Evolutionary conservation across 2,329 filamentous ascomycete species (phyloP), one percentile per base, ranked within the genome.

Genomic region (Arthrobotrys sphaeroides): DNA sequence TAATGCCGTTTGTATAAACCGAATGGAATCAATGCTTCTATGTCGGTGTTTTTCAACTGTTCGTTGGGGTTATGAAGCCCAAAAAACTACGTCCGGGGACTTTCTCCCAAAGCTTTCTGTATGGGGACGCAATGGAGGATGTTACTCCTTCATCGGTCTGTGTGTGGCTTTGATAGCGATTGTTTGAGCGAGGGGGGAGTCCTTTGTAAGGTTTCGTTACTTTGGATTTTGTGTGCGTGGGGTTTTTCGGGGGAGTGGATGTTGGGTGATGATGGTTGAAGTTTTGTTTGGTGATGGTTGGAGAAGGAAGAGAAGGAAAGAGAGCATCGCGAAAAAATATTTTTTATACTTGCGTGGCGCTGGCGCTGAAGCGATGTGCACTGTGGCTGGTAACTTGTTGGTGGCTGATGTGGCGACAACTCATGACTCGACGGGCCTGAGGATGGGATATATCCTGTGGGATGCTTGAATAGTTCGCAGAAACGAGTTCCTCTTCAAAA

Each of bases 31-130:
- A 87, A 93, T 55, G 93, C 94, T 96, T 96, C 90, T 97, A 94
- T 96, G 94, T 93, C 94, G 94, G 93, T 92, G 94, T 93, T 92
- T 97, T 96, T 96, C 93, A 92, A 93, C 94, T 88, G 83, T 84
- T 82, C 83, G 22, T 83, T 85, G 86, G 80, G 81, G 82, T n/a
- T n/a, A n/a, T n/a, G n/a, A n/a, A n/a, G n/a, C n/a, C n/a, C n/a
- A 74, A 80, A 82, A 83, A 61, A 66, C 26, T 64, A 69, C 64
- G 94, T 97, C 94, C 94, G 94, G 94, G 94, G 94, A 98, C 94
- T 98, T 98, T 98, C 94, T 97, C 94, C 94, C 93, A 95, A 97
- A 97, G 94, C 94, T 82, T 80, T 78, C 79, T 82, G 61, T 83
- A 80, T 80, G 80, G 18, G 9, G 51, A 36, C 51, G n/a, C n/a